Percentiles rank a stretch among this genome's conserved stretches.
phyloP scores from a whole-genome alignment of 1,139 yeast species.

The Candida dubliniensis region DNA sequence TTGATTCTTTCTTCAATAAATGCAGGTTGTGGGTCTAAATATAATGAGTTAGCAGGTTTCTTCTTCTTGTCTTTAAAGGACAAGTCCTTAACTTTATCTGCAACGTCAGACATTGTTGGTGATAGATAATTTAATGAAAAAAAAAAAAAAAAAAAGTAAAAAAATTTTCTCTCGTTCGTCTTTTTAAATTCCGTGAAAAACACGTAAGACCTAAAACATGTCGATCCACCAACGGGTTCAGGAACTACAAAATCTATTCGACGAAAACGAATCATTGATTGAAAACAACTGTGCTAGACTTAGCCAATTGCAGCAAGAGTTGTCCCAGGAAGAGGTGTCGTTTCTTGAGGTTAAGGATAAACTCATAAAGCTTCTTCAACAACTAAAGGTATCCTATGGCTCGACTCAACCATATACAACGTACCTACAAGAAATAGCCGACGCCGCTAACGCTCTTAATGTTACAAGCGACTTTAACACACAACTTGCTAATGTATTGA shows the following conservation, averaged over 20 bases:
- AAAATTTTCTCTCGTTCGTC: background rate
- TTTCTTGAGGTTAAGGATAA: background rate
- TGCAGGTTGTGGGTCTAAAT: conserved; percentile 74
- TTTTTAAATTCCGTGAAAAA: background rate
- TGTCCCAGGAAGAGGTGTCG: background rate
- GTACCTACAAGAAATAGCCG: conserved; percentile 6
- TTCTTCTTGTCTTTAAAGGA: conserved; percentile 3
- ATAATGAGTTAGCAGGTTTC: conserved; percentile 34
- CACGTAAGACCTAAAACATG: background rate
- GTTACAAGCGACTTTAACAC: conserved; percentile 3
- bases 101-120: conserved; percentile 4
- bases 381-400: background rate
- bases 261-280: conserved; percentile 13
- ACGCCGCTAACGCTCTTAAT: conserved; percentile 4
- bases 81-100: conserved; percentile 5
- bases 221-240: background rate
- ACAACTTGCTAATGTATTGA: conserved; percentile 9
- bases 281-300: conserved; percentile 12
- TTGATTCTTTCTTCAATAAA: conserved; percentile 78
- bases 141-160: background rate
- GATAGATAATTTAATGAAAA: background rate
- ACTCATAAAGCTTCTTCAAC: background rate
- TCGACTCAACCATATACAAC: background rate
- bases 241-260: conserved; percentile 16
- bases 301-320: conserved; percentile 3